Percentiles rank a stretch among this genome's conserved stretches.
Conservation (phyloP, 768 basidiomycete genomes). For the Suillus fuscotomentosus region DNA sequence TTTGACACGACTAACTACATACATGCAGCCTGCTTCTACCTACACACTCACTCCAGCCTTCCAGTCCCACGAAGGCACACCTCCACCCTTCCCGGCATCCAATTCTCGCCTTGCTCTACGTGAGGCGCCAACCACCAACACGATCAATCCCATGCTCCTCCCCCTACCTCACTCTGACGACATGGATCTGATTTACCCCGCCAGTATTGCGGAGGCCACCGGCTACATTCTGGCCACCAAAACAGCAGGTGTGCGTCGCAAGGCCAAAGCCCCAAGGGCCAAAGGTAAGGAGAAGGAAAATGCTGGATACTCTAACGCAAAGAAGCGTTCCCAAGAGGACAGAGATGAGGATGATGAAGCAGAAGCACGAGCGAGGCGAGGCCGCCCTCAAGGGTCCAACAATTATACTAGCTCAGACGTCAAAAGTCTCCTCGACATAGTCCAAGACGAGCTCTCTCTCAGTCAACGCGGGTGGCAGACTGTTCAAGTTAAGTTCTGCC, state of each 20-base stretch:
- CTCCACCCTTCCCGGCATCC: no score
- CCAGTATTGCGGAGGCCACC: background rate
- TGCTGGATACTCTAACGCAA: background rate
- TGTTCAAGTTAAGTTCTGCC: background rate
- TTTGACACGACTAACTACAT: no score
- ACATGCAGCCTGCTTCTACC: background rate
- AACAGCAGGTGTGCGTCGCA: background rate
- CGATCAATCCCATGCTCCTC: background rate
- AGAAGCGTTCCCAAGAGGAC: background rate
- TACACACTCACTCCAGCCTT: background rate
- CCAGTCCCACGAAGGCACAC: no score
- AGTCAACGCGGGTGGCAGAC: constrained; percentile 4
- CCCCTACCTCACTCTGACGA: background rate
- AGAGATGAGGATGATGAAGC: background rate
- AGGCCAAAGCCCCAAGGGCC: background rate
- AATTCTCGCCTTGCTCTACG: no score
- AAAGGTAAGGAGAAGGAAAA: constrained; percentile 7
- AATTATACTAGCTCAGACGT: constrained; percentile 1
- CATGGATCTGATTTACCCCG: background rate
- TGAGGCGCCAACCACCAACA: no score
- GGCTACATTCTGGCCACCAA: background rate
- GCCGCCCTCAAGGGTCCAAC: constrained; percentile 1
- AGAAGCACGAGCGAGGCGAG: background rate
- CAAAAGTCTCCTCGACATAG: background rate
- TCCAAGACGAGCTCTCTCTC: constrained; percentile 3